Evolutionary conservation across 257 asterid species (phyloP), one percentile per base, ranked within the genome.

Genomic region (Primulina tabacum): DNA sequence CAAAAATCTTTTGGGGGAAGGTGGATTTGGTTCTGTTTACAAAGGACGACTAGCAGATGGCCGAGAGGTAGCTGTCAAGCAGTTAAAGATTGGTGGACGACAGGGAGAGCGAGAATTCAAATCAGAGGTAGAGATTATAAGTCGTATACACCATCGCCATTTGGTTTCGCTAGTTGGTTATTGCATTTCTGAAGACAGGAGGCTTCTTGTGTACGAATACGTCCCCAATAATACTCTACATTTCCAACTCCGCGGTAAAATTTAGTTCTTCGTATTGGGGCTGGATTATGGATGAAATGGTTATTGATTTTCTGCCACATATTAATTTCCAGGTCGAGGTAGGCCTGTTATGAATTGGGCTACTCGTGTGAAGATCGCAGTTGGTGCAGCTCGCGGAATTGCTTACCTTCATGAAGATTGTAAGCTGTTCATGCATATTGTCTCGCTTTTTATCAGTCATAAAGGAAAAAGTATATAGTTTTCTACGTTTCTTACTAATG

Each of bases 61-160:
- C 40, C 75, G 81, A 58, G 84, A 74, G 60, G 83, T 84, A 8
- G 89, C 89, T 5, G 86, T 84, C 61, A 84, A 84, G 77, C 86
- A 81, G 68, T 71, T 84, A 35, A 82, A 81, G 65, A 69, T 67
- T 30, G 86, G 82, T 70, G 89, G 86, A 26, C 70, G 84, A 2
- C 89, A 84, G 62, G 89, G 89, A 50, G 89, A 84, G 68, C 79
- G 86, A 60, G 89, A 84, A 63, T 84, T 84, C 66, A 79, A 78
- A 77, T 81, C 87, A 67, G 89, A 84, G 79, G 89, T 84, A 6
- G 99, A 94, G 84, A 94, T 83, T 65, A 91, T 94, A 64, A 79
- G 96, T 55, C 96, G 99, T 38, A 71, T 94, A 81, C 97, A 94
- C 80, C 99, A 94, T 76, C 92, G 97, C 40, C 97, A 94, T 86